Evolutionary conservation across 306 rosid genomes (phyloP), one percentile per base, ranked within the genome.

Genomic region (Trifolium repens): DNA sequence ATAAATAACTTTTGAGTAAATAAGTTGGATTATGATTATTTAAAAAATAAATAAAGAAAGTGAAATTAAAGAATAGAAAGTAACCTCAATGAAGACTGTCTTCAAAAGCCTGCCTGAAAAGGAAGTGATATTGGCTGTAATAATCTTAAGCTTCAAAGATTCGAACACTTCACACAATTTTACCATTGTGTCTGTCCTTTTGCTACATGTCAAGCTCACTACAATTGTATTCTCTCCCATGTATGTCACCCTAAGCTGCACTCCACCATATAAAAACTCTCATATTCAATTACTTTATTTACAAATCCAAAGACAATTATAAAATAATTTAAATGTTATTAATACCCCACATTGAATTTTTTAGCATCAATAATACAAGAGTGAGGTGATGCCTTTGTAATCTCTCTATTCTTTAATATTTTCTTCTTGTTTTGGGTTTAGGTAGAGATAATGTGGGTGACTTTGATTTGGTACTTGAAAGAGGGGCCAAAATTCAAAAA

Each of bases 61-160:
- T 12, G 42, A 43, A 67, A 42, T 19, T 10, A 52, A 75, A 13
- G 24, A 46, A 57, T 43, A 24, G 3, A 42, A 44, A 65, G 3
- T 73, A 50, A 92, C 98, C 99, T 96, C 94, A 16, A 96, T 78
- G 93, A 96, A 85, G 85, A 89, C 89, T 2, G 99, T 92, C 79
- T 90, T 96, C 78, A 86, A 65, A 71, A 96, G 91, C 80, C 87
- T 85, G 37, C 90, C 99, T 9, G 97, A 81, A 26, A 92, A 79
- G 44, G 92, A 78, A 54, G 94, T 87, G 37, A 96, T 84, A 50
- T 84, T 96, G 9, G 91, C 92, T 1, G 97, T 90, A 22, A 96
- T 82, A 26, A 96, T 84, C 74, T 91, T 96, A 17, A 96, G 92
- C 87, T 90, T 96, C 84, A 96, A 77, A 49, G 99, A 96, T 80